A percentile compares a stretch with the other conserved stretches of the same genome.
Conservation (phyloP, 208 protist species). For the Trypanosomatidae sp. region DNA sequence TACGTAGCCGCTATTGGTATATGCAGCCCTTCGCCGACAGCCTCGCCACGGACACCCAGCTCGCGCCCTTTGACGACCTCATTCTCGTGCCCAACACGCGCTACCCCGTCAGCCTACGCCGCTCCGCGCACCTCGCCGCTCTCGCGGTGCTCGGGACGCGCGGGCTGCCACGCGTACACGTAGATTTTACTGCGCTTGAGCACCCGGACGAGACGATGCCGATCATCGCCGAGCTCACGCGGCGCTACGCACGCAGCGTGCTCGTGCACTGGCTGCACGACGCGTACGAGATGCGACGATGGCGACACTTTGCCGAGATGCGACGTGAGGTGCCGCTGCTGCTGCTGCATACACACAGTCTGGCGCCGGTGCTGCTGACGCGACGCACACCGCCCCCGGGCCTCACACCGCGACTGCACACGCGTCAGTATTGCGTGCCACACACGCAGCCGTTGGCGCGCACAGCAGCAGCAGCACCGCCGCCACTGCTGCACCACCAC, state of each 20-base stretch:
- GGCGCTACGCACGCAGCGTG: conserved; percentile 57
- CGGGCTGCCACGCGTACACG: conserved; percentile 58
- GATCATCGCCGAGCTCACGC: conserved; percentile 60
- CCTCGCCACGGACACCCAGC: conserved; percentile 43
- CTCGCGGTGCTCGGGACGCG: conserved; percentile 58
- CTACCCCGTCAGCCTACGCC: conserved; percentile 55
- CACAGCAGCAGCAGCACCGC: background rate
- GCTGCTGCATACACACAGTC: conserved; percentile 55
- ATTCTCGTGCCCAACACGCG: conserved; percentile 82
- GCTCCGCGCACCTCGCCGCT: conserved; percentile 75
- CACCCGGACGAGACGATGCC: conserved; percentile 80
- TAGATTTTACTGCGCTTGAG: conserved; percentile 82
- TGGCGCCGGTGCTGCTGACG: background rate
- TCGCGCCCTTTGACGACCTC: conserved; percentile 73
- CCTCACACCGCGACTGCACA: no score
- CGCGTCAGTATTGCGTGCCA: background rate
- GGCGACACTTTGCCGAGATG: conserved; percentile 54
- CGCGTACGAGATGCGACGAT: conserved; percentile 81
- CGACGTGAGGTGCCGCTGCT: conserved; percentile 54
- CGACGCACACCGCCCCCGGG: background rate
- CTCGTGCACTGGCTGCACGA: conserved; percentile 83
- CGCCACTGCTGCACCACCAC: no score
- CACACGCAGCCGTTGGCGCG: background rate
- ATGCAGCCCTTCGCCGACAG: conserved; percentile 52
- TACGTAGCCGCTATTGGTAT: conserved; percentile 31